A percentile compares a stretch with the other conserved stretches of the same genome.
Conservation (phyloP, 176 grass and related monocot species). For the Lolium rigidum region DNA sequence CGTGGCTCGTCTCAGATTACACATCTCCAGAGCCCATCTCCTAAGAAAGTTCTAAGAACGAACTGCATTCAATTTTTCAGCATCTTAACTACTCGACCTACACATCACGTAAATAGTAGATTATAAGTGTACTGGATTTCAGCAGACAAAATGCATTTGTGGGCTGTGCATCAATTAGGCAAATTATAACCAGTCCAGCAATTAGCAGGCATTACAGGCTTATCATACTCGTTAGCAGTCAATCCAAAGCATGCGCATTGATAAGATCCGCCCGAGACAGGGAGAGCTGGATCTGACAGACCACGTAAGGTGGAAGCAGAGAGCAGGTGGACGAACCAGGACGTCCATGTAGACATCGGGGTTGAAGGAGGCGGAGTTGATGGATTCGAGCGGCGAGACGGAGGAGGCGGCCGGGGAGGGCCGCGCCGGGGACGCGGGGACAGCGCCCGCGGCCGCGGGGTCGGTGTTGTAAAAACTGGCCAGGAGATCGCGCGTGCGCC, state of each 20-base stretch:
- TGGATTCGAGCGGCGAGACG: conserved; percentile 78
- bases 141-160: conserved; percentile 14
- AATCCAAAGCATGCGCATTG: conserved; percentile 7
- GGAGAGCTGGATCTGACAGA: conserved; percentile 49
- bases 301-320: background rate
- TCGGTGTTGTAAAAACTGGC: conserved; percentile 95
- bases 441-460: conserved; percentile 33
- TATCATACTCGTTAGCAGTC: background rate
- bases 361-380: conserved; percentile 90
- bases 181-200: background rate
- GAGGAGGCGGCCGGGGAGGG: conserved; percentile 35
- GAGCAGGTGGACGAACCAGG: conserved; percentile 63
- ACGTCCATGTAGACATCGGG: conserved; percentile 88
- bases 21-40: background rate
- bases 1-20: background rate
- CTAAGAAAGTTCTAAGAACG: background rate
- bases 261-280: conserved; percentile 32
- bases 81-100: background rate
- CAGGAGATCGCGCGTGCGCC: conserved; percentile 90
- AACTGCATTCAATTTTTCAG: conserved; percentile 2
- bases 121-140: conserved; percentile 21
- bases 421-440: conserved; percentile 19
- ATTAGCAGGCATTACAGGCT: background rate
- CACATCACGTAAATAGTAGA: background rate
- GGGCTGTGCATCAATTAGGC: conserved; percentile 7